Base-by-base conservation (phyloP, 78 protist genomes). In the Tieghemostelium lacteum region DNA sequence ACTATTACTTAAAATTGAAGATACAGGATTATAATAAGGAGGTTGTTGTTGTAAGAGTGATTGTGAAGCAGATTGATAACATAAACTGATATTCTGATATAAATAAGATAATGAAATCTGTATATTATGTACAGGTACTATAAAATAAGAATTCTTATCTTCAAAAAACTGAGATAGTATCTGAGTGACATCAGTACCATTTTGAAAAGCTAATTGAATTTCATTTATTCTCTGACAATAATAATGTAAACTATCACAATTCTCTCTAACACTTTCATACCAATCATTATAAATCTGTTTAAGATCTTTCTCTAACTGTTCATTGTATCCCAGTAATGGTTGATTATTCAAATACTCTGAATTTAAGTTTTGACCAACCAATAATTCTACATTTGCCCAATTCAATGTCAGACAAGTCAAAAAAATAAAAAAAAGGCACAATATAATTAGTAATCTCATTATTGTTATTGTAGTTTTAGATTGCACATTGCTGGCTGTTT, bases 51-150 rank as follows among this genome's bases (percentile, higher is more conserved):
- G 74, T 34, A 64, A 40, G 24, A 40, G 8, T 14, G 54, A 37
- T 2, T 52, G 33, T 12, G 77, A 71, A 33, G 20, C 39, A 31
- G 17, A 29, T 24, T 24, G n/a, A 52, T 71, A 26, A 22, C 22
- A 22, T 50, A 50, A 50, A 19, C 29, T 57, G 28, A 71, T 39
- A 52, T 37, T 29, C 39, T 71, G 77, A 28, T 50, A 20, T 26
- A 54, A 71, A 71, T 45, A 50, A 71, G 42, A 50, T 20, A 71
- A 71, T 50, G 77, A 71, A 8, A 50, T n/a, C 14, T 71, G 77
- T 29, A 71, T 71, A 33, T 71, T 71, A 33, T 50, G 42, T 31
- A 71, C 26, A 17, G 77, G 77, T 24, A 71, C 50, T 31, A 50
- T 63, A 22, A 71, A 71, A 29, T 71, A 40, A 22, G 17, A 10